A percentile compares a stretch with the other conserved stretches of the same genome.
These are phyloP conservation scores for Zalaria obscura DNA, from an alignment of 2,329 filamentous ascomycete genomes.

Conservation along the genomic window DNA sequence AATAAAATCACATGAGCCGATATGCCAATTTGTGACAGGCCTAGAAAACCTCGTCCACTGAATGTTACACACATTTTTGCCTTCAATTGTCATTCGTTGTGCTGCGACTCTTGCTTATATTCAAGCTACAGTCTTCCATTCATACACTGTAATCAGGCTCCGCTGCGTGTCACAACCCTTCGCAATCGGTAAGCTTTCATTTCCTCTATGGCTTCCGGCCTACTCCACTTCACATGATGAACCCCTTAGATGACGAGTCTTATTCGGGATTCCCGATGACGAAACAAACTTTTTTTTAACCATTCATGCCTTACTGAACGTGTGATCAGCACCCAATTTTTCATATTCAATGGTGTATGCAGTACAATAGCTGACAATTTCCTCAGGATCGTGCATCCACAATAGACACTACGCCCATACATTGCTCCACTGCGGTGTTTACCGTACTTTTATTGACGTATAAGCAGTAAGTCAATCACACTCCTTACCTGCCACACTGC, in stretches of 20 bases:
- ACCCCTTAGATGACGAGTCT: slow-evolving; percentile 24
- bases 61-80: slow-evolving; percentile 9
- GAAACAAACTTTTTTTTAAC: slow-evolving; percentile 20
- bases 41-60: slow-evolving; percentile 32
- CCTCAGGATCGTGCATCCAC: not conserved
- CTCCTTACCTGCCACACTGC: slow-evolving; percentile 1
- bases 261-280: slow-evolving; percentile 21
- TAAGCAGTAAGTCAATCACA: slow-evolving; percentile 1
- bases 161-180: too few relatives aligned
- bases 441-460: too few relatives aligned
- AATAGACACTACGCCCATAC: not conserved
- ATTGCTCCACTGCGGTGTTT: not conserved
- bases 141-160: too few relatives aligned
- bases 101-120: not conserved
- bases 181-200: too few relatives aligned
- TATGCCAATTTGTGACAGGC: slow-evolving; percentile 23
- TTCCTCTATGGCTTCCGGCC: slow-evolving; percentile 1
- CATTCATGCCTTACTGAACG: slow-evolving; percentile 19
- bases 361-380: not conserved
- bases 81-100: slow-evolving; percentile 3
- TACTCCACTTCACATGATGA: slow-evolving; percentile 15
- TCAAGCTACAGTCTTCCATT: too few relatives aligned
- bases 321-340: not conserved
- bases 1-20: slow-evolving; percentile 8
- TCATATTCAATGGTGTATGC: not conserved